Evolutionary conservation across 345 rosid genomes (phyloP).

Genomic region (Eucalyptus decipiens): DNA sequence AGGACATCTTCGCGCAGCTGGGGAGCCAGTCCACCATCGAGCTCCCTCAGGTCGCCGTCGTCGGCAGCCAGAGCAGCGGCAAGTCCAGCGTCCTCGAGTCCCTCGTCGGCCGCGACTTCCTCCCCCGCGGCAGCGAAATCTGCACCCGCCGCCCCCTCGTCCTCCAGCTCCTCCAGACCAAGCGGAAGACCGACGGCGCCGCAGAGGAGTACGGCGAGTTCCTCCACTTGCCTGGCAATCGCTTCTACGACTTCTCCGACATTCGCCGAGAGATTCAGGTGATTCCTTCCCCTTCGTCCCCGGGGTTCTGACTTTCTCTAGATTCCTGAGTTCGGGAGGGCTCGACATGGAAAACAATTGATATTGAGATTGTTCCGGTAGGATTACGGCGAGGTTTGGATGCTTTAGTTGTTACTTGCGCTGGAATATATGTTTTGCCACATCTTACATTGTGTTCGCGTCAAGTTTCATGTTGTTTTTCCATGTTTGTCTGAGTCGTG

Average conservation of each 20-base stretch:
- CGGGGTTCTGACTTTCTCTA: neutral
- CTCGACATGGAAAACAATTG: neutral
- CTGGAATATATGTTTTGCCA: neutral
- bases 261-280: slow-evolving; percentile 97
- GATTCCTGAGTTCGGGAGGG: neutral
- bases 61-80: slow-evolving; percentile 98
- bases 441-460: neutral
- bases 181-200: slow-evolving; percentile 36
- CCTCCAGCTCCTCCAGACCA: slow-evolving; percentile 86
- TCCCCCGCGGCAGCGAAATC: slow-evolving; percentile 85
- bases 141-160: slow-evolving; percentile 98
- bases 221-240: slow-evolving; percentile 64
- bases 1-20: slow-evolving; percentile 90
- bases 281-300: neutral
- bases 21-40: slow-evolving; percentile 88
- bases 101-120: slow-evolving; percentile 93
- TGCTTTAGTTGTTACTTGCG: neutral
- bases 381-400: neutral
- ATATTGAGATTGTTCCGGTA: neutral
- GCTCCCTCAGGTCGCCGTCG: slow-evolving; percentile 98
- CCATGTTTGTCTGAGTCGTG: neutral
- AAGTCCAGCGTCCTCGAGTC: slow-evolving; percentile 98
- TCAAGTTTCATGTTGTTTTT: neutral
- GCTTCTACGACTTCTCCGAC: slow-evolving; percentile 82
- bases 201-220: slow-evolving; percentile 98